Conservation (phyloP, 352 stramenopile genomes). For the Hyaloperonospora arabidopsidis region DNA sequence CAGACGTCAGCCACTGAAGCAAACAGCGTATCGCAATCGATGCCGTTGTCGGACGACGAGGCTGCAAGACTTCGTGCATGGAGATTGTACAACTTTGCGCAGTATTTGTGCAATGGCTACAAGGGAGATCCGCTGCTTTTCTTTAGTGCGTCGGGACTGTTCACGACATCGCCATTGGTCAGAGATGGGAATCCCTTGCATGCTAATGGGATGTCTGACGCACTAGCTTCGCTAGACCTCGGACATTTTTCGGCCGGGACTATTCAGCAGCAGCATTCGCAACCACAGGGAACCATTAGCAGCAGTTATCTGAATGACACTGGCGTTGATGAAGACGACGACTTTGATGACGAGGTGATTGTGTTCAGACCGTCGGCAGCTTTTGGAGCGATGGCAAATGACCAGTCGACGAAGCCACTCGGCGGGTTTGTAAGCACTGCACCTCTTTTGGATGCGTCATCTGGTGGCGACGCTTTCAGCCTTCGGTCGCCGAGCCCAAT, state of each 20-base stretch:
- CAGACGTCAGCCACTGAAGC: slow-evolving; percentile 16
- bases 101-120: slow-evolving; percentile 51
- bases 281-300: slow-evolving; percentile 6
- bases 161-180: slow-evolving; percentile 21
- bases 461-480: slow-evolving; percentile 23
- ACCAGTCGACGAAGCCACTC: slow-evolving; percentile 21
- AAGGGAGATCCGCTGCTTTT: slow-evolving; percentile 58
- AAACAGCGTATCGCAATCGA: slow-evolving; percentile 11
- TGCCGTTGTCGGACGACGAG: slow-evolving; percentile 35
- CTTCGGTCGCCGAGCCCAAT: slow-evolving; percentile 26
- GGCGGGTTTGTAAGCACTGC: slow-evolving; percentile 6
- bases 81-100: slow-evolving; percentile 53
- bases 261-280: slow-evolving; percentile 15
- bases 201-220: slow-evolving; percentile 10
- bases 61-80: slow-evolving; percentile 46
- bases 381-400: slow-evolving; percentile 21
- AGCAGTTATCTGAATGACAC: slow-evolving; percentile 5
- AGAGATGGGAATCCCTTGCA: slow-evolving; percentile 14
- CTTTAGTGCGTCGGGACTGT: slow-evolving; percentile 18
- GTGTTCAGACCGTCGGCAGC: slow-evolving; percentile 63
- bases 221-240: slow-evolving; percentile 25
- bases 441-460: slow-evolving; percentile 22
- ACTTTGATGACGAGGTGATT: slow-evolving; percentile 83
- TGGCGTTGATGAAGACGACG: slow-evolving; percentile 46
- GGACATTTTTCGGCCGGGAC: slow-evolving; percentile 22